Conservation (phyloP, 768 basidiomycete species). For the Mycena filopes region DNA sequence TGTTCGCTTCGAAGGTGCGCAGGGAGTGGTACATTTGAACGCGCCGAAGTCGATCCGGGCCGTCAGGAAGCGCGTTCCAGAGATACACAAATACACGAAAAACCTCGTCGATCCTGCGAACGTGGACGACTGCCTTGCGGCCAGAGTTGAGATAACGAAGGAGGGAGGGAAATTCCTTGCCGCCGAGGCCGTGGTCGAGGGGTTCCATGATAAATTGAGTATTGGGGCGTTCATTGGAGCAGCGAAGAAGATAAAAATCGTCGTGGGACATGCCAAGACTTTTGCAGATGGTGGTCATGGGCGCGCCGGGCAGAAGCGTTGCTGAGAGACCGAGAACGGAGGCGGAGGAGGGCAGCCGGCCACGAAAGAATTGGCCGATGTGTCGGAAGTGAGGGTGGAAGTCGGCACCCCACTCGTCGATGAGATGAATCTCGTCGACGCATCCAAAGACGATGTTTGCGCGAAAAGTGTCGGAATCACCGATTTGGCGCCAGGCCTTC, state of each 20-base stretch:
- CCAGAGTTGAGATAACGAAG: slow-evolving; percentile 17
- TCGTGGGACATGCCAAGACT: slow-evolving; percentile 12
- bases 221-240: slow-evolving; percentile 9
- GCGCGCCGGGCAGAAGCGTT: not conserved
- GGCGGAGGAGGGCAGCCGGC: slow-evolving; percentile 26
- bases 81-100: slow-evolving; percentile 1
- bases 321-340: slow-evolving; percentile 31
- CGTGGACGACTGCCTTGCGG: slow-evolving; percentile 13
- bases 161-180: slow-evolving; percentile 15
- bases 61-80: not conserved
- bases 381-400: slow-evolving; percentile 31
- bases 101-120: not conserved
- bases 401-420: slow-evolving; percentile 30
- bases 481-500: slow-evolving; percentile 32
- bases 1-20: not conserved
- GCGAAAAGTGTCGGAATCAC: slow-evolving; percentile 14
- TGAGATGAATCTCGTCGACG: slow-evolving; percentile 26
- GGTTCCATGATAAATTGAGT: slow-evolving; percentile 12
- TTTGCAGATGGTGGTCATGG: not conserved
- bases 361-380: slow-evolving; percentile 11
- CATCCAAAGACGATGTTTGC: slow-evolving; percentile 34
- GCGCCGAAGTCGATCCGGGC: not conserved
- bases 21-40: not conserved
- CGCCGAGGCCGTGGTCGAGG: slow-evolving; percentile 1
- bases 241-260: not conserved